Evolutionary conservation across 2,329 filamentous ascomycete genomes (phyloP).

Genomic region (Sordariomycetes sp.): DNA sequence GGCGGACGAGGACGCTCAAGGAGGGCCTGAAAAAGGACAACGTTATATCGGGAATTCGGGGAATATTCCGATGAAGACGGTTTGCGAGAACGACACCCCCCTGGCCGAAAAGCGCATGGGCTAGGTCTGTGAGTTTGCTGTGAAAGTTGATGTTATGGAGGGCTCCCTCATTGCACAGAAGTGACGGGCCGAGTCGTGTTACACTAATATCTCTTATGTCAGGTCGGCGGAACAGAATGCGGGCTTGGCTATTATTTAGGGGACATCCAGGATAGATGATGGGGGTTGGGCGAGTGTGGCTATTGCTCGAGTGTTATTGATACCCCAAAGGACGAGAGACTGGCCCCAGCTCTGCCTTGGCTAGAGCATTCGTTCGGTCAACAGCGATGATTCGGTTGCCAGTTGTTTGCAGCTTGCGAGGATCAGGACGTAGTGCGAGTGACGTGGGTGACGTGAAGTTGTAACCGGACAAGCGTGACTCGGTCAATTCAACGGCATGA

Average conservation of each 20-base stretch:
- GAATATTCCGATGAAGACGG: not conserved
- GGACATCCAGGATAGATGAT: not conserved
- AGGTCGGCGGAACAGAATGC: not conserved
- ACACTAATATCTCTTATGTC: not conserved
- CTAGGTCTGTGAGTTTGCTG: not conserved
- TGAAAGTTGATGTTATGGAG: not conserved
- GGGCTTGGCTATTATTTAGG: not conserved
- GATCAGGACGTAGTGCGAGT: not conserved
- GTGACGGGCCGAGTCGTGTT: not conserved
- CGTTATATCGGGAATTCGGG: constrained; percentile 1
- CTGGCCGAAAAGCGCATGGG: not conserved
- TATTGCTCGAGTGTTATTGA: not conserved
- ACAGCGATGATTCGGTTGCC: not conserved
- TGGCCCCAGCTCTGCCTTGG: not conserved
- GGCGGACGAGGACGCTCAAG: not conserved
- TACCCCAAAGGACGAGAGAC: not conserved
- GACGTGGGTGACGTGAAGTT: not conserved
- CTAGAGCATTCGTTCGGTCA: not conserved
- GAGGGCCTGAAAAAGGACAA: not conserved
- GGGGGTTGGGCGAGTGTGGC: not conserved
- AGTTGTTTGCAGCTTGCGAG: not conserved
- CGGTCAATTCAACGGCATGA: too few species aligned
- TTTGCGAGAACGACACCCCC: not conserved
- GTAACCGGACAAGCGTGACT: too few species aligned
- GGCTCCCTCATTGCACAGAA: not conserved